A percentile compares a stretch with the other conserved stretches of the same genome.
Evolutionary conservation across 352 stramenopile species (phyloP).

Genomic region (Pythium biforme): DNA sequence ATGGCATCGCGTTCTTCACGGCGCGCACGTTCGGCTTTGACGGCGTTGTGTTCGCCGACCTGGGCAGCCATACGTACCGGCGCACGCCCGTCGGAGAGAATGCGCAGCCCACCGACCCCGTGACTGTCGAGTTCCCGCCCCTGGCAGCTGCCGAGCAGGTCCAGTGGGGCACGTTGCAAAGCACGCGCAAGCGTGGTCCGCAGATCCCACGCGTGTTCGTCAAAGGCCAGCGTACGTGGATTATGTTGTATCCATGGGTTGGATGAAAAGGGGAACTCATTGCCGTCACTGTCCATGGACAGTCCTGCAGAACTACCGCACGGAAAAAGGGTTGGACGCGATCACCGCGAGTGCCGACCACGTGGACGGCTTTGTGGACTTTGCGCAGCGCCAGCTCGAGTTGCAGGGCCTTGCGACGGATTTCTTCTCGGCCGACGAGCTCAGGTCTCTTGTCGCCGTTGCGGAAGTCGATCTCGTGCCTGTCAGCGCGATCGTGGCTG

Average conservation of each 20-base stretch:
- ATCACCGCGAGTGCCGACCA: slow-evolving; percentile 21
- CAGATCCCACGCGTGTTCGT: slow-evolving; percentile 76
- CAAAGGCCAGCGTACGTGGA: slow-evolving; percentile 60
- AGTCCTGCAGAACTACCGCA: slow-evolving; percentile 71
- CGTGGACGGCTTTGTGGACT: slow-evolving; percentile 51
- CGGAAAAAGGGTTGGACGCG: slow-evolving; percentile 17
- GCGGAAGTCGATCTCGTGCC: slow-evolving; percentile 76
- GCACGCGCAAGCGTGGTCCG: slow-evolving; percentile 63
- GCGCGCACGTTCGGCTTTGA: slow-evolving; percentile 76
- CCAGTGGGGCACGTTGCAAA: slow-evolving; percentile 64
- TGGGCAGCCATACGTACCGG: slow-evolving; percentile 68
- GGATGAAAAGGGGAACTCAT: background rate
- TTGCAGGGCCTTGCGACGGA: slow-evolving; percentile 57
- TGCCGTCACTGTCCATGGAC: background rate
- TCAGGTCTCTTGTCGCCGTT: slow-evolving; percentile 48
- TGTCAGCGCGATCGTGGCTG: slow-evolving; percentile 95
- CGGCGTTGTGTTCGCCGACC: slow-evolving; percentile 74
- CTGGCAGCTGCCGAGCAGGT: slow-evolving; percentile 48
- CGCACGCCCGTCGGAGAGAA: slow-evolving; percentile 33
- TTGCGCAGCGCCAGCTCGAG: slow-evolving; percentile 47
- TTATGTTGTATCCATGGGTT: background rate
- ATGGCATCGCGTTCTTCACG: slow-evolving; percentile 70
- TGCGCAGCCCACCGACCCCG: slow-evolving; percentile 32
- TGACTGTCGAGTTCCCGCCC: slow-evolving; percentile 56
- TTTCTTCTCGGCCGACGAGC: slow-evolving; percentile 54